Percentiles rank a stretch among this genome's conserved stretches.
These are phyloP conservation scores for Claviceps lovelessii DNA, from an alignment of 2,329 filamentous ascomycete genomes.

Conservation along the genomic window DNA sequence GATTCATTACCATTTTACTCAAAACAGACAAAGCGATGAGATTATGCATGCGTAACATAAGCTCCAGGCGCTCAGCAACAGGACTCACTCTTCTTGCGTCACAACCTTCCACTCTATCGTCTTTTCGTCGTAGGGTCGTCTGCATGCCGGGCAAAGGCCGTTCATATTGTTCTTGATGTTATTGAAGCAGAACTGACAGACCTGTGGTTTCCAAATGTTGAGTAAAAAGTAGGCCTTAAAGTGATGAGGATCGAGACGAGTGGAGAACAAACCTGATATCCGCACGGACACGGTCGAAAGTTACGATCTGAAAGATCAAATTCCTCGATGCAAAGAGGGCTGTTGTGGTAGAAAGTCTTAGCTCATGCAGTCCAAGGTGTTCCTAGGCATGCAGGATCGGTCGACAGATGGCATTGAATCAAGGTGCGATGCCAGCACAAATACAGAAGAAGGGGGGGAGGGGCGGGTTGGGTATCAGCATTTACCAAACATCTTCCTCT, in stretches of 20 bases:
- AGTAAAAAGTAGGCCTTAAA: background rate
- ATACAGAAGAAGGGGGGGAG: background rate
- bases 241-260: background rate
- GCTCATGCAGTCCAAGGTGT: background rate
- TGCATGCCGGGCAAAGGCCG: conserved; percentile 90
- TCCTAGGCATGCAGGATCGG: background rate
- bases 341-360: conserved; percentile 23
- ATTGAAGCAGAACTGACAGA: conserved; percentile 99
- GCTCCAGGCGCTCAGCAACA: background rate
- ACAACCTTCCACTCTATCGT: conserved; percentile 95
- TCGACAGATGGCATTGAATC: conserved; percentile 4
- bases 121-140: conserved; percentile 89
- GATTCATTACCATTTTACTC: background rate
- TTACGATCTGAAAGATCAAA: conserved; percentile 96
- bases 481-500: conserved; percentile 56
- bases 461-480: conserved; percentile 1
- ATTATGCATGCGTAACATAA: background rate
- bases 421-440: background rate
- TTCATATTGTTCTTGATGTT: conserved; percentile 99
- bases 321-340: conserved; percentile 96
- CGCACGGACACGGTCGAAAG: conserved; percentile 92
- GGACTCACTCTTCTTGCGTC: conserved; percentile 77
- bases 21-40: background rate
- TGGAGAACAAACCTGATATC: conserved; percentile 65
- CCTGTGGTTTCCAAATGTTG: conserved; percentile 35